Conservation (phyloP, 257 asterid genomes). For the Verbascum thapsus region DNA sequence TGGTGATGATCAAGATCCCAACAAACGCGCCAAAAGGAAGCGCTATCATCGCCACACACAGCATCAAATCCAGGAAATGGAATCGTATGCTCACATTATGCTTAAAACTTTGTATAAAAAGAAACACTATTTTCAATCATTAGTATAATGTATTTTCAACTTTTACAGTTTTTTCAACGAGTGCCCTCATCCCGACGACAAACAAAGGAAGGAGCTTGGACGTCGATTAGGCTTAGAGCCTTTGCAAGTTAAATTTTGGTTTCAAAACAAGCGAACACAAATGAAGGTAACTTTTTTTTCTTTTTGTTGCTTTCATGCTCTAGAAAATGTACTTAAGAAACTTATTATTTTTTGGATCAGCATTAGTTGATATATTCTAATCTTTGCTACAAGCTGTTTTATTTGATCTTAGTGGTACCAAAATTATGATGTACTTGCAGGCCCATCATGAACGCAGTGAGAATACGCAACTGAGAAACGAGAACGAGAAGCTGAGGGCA, state of each 20-base stretch:
- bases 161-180: constrained; percentile 66
- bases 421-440: constrained; percentile 31
- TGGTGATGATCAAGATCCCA: constrained; percentile 72
- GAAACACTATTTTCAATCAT: not conserved
- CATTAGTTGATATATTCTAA: not conserved
- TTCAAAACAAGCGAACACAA: constrained; percentile 91
- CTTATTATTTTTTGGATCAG: not conserved
- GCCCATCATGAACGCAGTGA: constrained; percentile 73
- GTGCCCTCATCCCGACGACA: constrained; percentile 95
- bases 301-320: not conserved
- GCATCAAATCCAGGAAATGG: constrained; percentile 77
- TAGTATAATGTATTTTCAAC: not conserved
- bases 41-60: constrained; percentile 79
- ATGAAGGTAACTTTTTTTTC: constrained; percentile 53
- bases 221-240: constrained; percentile 73
- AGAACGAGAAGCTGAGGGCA: constrained; percentile 70
- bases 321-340: not conserved
- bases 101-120: not conserved
- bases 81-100: constrained; percentile 47
- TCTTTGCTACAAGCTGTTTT: not conserved
- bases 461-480: constrained; percentile 57
- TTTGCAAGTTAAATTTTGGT: constrained; percentile 92
- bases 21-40: constrained; percentile 69
- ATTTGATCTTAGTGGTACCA: not conserved
- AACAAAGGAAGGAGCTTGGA: constrained; percentile 91